Evolutionary conservation across 257 asterid genomes (phyloP).

Genomic region (Leonotis leonurus): DNA sequence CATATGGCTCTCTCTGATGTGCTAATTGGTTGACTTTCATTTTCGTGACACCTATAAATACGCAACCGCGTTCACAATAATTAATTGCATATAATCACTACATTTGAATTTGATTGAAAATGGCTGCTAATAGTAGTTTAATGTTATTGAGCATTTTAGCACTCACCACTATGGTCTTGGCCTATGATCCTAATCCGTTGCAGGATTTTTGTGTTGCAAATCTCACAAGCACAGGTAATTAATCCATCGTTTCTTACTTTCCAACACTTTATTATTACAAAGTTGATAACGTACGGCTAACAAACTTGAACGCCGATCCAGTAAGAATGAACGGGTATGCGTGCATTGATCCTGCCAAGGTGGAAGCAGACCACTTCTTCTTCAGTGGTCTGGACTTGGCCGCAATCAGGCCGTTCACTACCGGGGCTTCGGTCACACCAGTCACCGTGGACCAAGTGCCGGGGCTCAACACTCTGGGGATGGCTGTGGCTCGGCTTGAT

Average conservation of each 20-base stretch:
- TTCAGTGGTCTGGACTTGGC: constrained; percentile 22
- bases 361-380: constrained; percentile 24
- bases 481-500: constrained; percentile 23
- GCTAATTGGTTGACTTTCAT: too few relatives aligned
- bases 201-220: constrained; percentile 17
- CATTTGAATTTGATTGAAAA: too few relatives aligned
- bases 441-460: constrained; percentile 11
- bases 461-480: constrained; percentile 31
- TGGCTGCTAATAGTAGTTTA: background rate
- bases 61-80: too few relatives aligned
- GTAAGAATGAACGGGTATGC: constrained; percentile 19
- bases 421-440: constrained; percentile 11
- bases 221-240: constrained; percentile 14
- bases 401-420: constrained; percentile 22
- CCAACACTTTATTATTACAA: too few relatives aligned
- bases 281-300: too few relatives aligned
- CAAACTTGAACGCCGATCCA: too few relatives aligned
- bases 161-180: background rate
- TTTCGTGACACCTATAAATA: too few relatives aligned
- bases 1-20: too few relatives aligned
- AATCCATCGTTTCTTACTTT: too few relatives aligned
- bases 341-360: constrained; percentile 31
- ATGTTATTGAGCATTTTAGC: background rate
- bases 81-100: too few relatives aligned
- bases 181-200: constrained; percentile 20